These are phyloP conservation scores for Dipteronia dyeriana DNA, from an alignment of 345 rosid species.

Conservation along the genomic window DNA sequence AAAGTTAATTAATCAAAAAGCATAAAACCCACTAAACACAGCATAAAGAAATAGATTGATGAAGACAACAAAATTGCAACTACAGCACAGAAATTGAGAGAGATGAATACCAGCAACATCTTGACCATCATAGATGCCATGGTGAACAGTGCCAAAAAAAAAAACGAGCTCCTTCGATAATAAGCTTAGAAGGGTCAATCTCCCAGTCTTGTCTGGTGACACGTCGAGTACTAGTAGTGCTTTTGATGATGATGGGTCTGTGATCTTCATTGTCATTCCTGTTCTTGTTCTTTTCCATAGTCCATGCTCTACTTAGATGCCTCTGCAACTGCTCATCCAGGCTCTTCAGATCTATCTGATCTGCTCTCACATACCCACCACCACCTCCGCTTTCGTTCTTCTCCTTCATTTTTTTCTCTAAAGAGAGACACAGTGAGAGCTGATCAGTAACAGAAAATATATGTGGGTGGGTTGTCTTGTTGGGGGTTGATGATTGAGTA, in stretches of 20 bases:
- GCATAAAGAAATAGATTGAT: too few relatives aligned
- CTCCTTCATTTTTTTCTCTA: slow-evolving; percentile 40
- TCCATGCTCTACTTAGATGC: slow-evolving; percentile 80
- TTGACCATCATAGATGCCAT: slow-evolving; percentile 85
- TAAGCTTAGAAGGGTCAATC: slow-evolving; percentile 94
- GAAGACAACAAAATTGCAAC: too few relatives aligned
- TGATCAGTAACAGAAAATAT: too few relatives aligned
- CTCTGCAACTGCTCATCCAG: slow-evolving; percentile 92
- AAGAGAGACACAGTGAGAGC: too few relatives aligned
- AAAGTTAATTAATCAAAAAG: too few relatives aligned
- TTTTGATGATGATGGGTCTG: slow-evolving; percentile 30
- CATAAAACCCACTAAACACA: too few relatives aligned
- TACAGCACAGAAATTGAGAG: background rate
- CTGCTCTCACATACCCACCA: slow-evolving; percentile 91
- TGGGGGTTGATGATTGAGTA: too few relatives aligned
- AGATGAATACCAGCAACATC: slow-evolving; percentile 84
- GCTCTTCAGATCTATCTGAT: slow-evolving; percentile 95
- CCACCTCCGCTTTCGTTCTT: slow-evolving; percentile 62
- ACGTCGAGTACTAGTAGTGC: background rate
- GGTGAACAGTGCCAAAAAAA: slow-evolving; percentile 92
- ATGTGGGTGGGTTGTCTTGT: too few relatives aligned
- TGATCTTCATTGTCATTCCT: slow-evolving; percentile 28
- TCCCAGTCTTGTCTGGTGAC: slow-evolving; percentile 83
- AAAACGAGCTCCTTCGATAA: slow-evolving; percentile 74
- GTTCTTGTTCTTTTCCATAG: slow-evolving; percentile 80